phyloP scores from a whole-genome alignment of 371 early-diverging fungal genomes.

The Nematocida major region DNA sequence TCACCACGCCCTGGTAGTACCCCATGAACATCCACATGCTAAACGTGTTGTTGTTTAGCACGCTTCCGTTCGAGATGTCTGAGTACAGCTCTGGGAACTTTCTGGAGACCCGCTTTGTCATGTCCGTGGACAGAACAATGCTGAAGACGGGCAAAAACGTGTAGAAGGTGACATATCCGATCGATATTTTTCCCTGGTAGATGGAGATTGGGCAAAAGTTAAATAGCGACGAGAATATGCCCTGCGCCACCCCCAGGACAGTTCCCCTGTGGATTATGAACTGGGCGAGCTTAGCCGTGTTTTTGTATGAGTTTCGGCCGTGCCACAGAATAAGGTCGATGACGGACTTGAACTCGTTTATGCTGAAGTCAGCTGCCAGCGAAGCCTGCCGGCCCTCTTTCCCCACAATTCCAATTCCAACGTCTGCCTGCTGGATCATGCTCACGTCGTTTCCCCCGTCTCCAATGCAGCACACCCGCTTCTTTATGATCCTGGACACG shows the following conservation, averaged over 20 bases:
- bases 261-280: conserved; percentile 97
- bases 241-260: conserved; percentile 92
- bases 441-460: conserved; percentile 80
- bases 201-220: conserved; percentile 92
- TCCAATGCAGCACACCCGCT: conserved; percentile 79
- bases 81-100: conserved; percentile 92
- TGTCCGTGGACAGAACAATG: conserved; percentile 80
- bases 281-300: conserved; percentile 84
- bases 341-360: conserved; percentile 79
- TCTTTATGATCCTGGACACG: conserved; percentile 72
- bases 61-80: conserved; percentile 81
- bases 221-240: conserved; percentile 89
- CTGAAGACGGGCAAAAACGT: conserved; percentile 94
- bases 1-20: conserved; percentile 83
- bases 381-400: conserved; percentile 90
- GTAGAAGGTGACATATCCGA: conserved; percentile 82
- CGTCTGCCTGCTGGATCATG: conserved; percentile 90
- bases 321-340: conserved; percentile 59
- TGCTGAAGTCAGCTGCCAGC: conserved; percentile 84
- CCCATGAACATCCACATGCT: conserved; percentile 84
- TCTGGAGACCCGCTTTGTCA: conserved; percentile 77
- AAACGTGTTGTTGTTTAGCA: conserved; percentile 80
- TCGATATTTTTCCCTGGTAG: conserved; percentile 74
- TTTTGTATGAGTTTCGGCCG: conserved; percentile 80
- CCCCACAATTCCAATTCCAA: conserved; percentile 86